Conservation (phyloP, 371 early-diverging fungal species). For the Mortierella sp. region DNA sequence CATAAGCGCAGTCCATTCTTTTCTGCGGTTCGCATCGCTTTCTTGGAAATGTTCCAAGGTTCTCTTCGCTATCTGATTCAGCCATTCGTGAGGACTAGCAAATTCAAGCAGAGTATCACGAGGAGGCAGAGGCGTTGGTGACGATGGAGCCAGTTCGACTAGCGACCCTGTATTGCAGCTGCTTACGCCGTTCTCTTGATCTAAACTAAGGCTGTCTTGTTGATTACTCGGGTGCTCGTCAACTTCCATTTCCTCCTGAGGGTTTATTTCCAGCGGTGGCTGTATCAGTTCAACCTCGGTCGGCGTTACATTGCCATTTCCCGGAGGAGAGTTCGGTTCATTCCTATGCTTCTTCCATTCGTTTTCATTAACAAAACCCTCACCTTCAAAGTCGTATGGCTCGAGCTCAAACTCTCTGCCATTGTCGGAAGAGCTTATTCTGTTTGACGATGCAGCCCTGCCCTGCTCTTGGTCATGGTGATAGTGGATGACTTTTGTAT, state of each 20-base stretch:
- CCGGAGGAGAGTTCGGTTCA: neutral
- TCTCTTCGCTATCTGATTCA: constrained; percentile 20
- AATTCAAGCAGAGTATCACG: constrained; percentile 23
- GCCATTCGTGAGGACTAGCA: constrained; percentile 29
- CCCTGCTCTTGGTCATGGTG: constrained; percentile 1
- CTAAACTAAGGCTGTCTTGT: neutral
- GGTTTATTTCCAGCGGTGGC: neutral
- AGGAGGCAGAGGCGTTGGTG: neutral
- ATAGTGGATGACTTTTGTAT: constrained; percentile 14
- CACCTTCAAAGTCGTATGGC: constrained; percentile 17
- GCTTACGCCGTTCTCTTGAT: no score
- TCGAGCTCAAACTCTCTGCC: neutral
- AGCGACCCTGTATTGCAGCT: neutral
- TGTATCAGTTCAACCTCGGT: neutral
- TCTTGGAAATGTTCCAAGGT: constrained; percentile 21
- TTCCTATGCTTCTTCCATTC: constrained; percentile 24
- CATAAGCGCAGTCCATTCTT: constrained; percentile 30
- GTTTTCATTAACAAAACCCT: constrained; percentile 22
- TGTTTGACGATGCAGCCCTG: neutral
- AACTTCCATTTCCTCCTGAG: neutral
- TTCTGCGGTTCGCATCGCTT: constrained; percentile 1
- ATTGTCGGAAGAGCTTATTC: neutral
- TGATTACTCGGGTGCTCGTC: neutral
- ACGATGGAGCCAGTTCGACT: neutral
- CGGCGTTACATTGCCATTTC: neutral